Evolutionary conservation across 345 rosid genomes (phyloP), one percentile per base, ranked within the genome.

Genomic region (Salix brachista): DNA sequence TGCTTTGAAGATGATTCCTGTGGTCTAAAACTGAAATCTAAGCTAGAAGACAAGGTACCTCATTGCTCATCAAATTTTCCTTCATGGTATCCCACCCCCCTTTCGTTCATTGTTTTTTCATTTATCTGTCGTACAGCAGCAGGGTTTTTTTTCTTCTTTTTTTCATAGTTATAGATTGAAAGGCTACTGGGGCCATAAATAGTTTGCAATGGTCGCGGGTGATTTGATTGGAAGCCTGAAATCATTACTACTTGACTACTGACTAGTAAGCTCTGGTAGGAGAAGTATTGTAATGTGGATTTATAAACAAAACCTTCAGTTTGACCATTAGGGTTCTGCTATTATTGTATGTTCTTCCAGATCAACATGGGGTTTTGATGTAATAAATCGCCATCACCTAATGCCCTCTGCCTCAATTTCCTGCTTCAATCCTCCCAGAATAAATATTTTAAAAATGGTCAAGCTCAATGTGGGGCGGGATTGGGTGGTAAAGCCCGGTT

Each of bases 1-100:
- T 65, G 90, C 85, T 75, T 69, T 92, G 77, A 94, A 94, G 83
- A 83, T 89, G 92, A 87, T 92, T 3, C 94, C 91, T 0, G 90
- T 90, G 41, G 89, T 89, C 28, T 82, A 88, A 23, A 79, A 66
- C 79, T 90, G 81, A 83, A 69, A 69, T 52, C 70, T 69, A 36
- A 26, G 48, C 39, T 17, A 34, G 13, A 3, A 7, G 21, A 6
- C 41, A 18, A 30, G 69, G 69, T 14, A 16, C 41, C 6, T 17
- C 30, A 8, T 62, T 62, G 30, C 34, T 62, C 28, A 62, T 62
- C 66, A 21, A 62, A 62, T 46, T 46, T 46, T 46, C 50, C 23
- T 60, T 17, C 44, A 41, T 41, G 25, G 6, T 58, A 9, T 60
- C 23, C 26, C 25, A 4, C 50, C 50, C 5, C 1, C 17, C 4